Conservation (phyloP, 805 yeast species). For the Grigorovia yakushimaensis region DNA sequence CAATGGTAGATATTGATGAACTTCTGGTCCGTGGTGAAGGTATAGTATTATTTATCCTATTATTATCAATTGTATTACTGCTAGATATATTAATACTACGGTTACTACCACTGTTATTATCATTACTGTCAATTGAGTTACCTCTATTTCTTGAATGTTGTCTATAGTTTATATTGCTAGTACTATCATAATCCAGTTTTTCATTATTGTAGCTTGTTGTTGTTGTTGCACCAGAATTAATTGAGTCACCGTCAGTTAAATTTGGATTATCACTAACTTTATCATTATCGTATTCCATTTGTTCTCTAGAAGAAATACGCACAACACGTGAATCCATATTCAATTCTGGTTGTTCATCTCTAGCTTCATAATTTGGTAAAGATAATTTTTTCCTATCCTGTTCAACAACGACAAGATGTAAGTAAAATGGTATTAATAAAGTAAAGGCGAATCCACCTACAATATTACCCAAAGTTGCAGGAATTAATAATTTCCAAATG, state of each 20-base stretch:
- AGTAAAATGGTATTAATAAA: slow-evolving; percentile 56
- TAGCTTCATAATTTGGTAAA: slow-evolving; percentile 58
- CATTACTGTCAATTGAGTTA: not conserved
- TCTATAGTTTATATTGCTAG: too few species aligned
- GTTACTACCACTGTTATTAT: too few species aligned
- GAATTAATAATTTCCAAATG: slow-evolving; percentile 64
- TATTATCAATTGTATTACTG: not conserved
- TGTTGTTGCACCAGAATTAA: not conserved
- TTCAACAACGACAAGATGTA: slow-evolving; percentile 65
- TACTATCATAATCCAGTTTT: not conserved
- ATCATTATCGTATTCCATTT: slow-evolving; percentile 5
- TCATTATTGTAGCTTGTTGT: not conserved
- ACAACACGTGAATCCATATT: slow-evolving; percentile 74
- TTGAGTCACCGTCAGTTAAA: not conserved
- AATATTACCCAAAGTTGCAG: slow-evolving; percentile 65
- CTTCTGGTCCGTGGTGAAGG: not conserved
- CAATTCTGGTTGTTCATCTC: slow-evolving; percentile 74
- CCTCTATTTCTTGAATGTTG: not conserved
- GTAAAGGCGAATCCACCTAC: slow-evolving; percentile 72
- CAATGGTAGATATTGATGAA: slow-evolving; percentile 1
- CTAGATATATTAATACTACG: too few species aligned
- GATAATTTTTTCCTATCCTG: slow-evolving; percentile 51
- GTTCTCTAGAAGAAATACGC: slow-evolving; percentile 29
- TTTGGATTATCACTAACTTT: slow-evolving; percentile 4
- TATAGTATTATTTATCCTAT: not conserved